Evolutionary conservation across 805 yeast genomes (phyloP).

Genomic region (Maudiozyma bulderi): DNA sequence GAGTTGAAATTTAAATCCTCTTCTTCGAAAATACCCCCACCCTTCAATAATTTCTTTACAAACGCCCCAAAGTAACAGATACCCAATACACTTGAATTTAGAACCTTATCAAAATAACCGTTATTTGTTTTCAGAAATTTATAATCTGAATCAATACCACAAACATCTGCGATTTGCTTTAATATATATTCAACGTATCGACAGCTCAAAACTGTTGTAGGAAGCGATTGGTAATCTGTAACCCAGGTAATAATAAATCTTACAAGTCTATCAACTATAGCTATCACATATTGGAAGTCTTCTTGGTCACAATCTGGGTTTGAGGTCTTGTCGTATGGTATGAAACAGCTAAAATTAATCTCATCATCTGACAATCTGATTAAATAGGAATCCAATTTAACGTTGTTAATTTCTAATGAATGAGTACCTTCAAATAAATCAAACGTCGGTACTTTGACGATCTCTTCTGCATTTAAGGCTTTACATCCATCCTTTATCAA

Average conservation of each 20-base stretch:
- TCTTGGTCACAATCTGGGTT: conserved; percentile 1
- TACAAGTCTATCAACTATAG: conserved; percentile 45
- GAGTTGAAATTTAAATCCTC: conserved; percentile 63
- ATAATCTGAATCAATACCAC: background rate
- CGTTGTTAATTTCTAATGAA: conserved; percentile 70
- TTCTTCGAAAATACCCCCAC: conserved; percentile 61
- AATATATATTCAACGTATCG: conserved; percentile 58
- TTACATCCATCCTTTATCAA: conserved; percentile 35
- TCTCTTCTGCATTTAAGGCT: conserved; percentile 39
- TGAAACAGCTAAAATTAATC: conserved; percentile 35
- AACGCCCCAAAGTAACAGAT: conserved; percentile 45
- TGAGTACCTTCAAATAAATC: conserved; percentile 75
- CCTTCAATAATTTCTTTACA: conserved; percentile 36
- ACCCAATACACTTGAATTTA: conserved; percentile 44
- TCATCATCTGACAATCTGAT: conserved; percentile 40
- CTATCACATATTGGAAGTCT: conserved; percentile 35
- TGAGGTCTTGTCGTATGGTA: conserved; percentile 4
- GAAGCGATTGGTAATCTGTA: conserved; percentile 52
- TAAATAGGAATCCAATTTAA: conserved; percentile 68
- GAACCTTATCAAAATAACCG: conserved; percentile 39
- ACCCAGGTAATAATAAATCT: conserved; percentile 63
- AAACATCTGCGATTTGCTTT: conserved; percentile 29
- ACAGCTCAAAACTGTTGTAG: conserved; percentile 72
- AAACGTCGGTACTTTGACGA: conserved; percentile 52
- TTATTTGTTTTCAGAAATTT: conserved; percentile 15